Conservation (phyloP, 768 basidiomycete species). For the Rhodotorula graminis region DNA sequence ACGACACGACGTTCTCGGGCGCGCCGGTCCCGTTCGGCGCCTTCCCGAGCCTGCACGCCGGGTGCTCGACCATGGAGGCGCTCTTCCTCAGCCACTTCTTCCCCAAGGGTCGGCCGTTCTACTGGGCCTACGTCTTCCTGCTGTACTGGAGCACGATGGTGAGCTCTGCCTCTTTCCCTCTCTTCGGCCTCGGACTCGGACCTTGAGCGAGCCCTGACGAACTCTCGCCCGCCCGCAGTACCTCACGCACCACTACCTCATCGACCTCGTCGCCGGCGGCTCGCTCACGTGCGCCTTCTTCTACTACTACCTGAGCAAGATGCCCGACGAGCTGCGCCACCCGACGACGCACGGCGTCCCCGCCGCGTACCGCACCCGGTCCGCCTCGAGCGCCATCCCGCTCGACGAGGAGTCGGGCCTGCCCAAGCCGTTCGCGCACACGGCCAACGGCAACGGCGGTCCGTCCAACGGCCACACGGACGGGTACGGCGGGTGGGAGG, state of each 20-base stretch:
- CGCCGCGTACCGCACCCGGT: conserved; percentile 1
- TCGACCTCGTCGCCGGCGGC: conserved; percentile 90
- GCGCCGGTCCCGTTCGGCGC: conserved; percentile 95
- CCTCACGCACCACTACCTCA: conserved; percentile 95
- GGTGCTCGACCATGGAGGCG: conserved; percentile 82
- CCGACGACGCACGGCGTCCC: conserved; percentile 15
- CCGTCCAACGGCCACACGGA: conserved; percentile 16
- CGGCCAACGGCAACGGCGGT: background rate
- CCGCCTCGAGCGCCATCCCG: conserved; percentile 11
- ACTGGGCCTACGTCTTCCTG: conserved; percentile 73
- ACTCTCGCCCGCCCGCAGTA: conserved; percentile 53
- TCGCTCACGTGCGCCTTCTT: conserved; percentile 83
- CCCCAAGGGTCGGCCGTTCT: conserved; percentile 51
- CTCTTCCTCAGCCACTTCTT: conserved; percentile 94
- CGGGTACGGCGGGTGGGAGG: conserved; percentile 35
- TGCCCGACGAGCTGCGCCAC: conserved; percentile 34
- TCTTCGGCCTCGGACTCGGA: too few relatives aligned
- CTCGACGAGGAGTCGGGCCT: conserved; percentile 30
- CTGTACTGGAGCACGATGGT: conserved; percentile 96
- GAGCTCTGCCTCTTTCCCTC: background rate
- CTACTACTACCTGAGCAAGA: conserved; percentile 48
- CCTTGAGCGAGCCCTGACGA: background rate
- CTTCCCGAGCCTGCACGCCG: conserved; percentile 90
- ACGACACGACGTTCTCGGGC: conserved; percentile 73
- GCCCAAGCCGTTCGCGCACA: conserved; percentile 23